A percentile compares a stretch with the other conserved stretches of the same genome.
Evolutionary conservation across 1,284 basidiomycete species (phyloP).

Genomic region (Leccinum proliferum): DNA sequence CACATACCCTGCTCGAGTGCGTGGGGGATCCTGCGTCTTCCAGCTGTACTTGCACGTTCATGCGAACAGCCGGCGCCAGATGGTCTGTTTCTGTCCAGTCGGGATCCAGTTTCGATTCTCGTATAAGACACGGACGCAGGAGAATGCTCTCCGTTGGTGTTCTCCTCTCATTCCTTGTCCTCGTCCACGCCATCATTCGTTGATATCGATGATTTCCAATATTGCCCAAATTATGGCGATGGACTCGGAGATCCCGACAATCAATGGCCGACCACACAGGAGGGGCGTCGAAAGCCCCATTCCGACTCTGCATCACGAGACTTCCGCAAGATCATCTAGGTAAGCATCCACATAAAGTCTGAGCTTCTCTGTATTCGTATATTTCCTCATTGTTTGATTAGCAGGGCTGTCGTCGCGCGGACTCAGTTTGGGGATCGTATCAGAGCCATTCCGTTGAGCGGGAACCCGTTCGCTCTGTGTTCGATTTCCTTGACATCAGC

Average conservation of each 20-base stretch:
- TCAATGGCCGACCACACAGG: conserved; percentile 5
- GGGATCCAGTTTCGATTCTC: conserved; percentile 8
- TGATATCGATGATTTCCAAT: conserved; percentile 16
- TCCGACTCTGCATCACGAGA: conserved; percentile 2
- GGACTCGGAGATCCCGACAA: neutral
- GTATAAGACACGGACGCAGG: conserved; percentile 14
- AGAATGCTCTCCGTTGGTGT: conserved; percentile 23
- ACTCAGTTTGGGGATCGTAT: conserved; percentile 8
- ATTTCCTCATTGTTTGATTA: conserved; percentile 1
- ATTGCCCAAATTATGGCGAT: conserved; percentile 8
- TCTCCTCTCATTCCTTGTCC: conserved; percentile 15
- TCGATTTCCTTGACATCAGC: conserved; percentile 24
- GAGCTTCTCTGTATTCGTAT: neutral
- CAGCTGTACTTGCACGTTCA: conserved; percentile 12
- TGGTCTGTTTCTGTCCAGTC: conserved; percentile 10
- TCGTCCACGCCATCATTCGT: conserved; percentile 7
- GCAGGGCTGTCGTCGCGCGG: conserved; percentile 4
- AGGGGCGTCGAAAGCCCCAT: conserved; percentile 5
- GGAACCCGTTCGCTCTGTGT: conserved; percentile 23
- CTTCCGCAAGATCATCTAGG: conserved; percentile 4
- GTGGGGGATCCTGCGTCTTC: conserved; percentile 11
- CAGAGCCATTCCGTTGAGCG: conserved; percentile 20
- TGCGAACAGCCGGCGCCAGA: conserved; percentile 15
- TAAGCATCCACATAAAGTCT: conserved; percentile 11
- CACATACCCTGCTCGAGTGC: conserved; percentile 12